A percentile compares a stretch with the other conserved stretches of the same genome.
phyloP scores from a whole-genome alignment of 2,329 filamentous ascomycete species.

The Fusarium sp. region DNA sequence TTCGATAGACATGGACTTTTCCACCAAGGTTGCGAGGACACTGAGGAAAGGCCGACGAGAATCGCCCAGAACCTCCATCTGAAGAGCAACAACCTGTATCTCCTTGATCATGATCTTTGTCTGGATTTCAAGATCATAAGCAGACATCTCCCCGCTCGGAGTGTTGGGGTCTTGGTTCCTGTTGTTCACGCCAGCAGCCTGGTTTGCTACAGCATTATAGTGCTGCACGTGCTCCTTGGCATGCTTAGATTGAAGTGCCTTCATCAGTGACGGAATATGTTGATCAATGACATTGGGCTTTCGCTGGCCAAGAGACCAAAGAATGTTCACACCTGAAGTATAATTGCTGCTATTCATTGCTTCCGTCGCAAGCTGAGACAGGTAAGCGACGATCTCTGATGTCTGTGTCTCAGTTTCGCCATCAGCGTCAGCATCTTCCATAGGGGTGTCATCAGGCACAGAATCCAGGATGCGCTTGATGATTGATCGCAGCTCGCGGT shows the following conservation, averaged over 20 bases:
- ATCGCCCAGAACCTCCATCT: conserved; percentile 93
- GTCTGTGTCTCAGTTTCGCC: conserved; percentile 83
- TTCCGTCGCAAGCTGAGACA: conserved; percentile 89
- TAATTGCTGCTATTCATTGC: conserved; percentile 84
- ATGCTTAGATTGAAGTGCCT: conserved; percentile 89
- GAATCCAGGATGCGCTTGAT: conserved; percentile 88
- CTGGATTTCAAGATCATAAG: conserved; percentile 87
- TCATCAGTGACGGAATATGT: conserved; percentile 90
- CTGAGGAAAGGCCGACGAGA: conserved; percentile 93
- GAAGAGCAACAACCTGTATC: conserved; percentile 88
- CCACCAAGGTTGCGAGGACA: conserved; percentile 91
- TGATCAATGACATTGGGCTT: conserved; percentile 89
- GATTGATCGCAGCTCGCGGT: conserved; percentile 77
- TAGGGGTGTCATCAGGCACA: conserved; percentile 78
- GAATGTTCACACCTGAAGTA: conserved; percentile 87
- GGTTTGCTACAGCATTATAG: conserved; percentile 68
- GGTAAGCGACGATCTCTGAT: conserved; percentile 86
- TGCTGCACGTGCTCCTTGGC: conserved; percentile 92
- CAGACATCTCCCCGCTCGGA: conserved; percentile 67
- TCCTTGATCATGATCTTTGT: conserved; percentile 93
- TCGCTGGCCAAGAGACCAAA: conserved; percentile 90
- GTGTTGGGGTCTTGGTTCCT: conserved; percentile 66
- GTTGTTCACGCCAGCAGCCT: conserved; percentile 57
- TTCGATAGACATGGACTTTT: conserved; percentile 88
- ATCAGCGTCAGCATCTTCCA: conserved; percentile 83